Conservation (phyloP, 139 green algal genomes). For the Micromonas commoda region DNA sequence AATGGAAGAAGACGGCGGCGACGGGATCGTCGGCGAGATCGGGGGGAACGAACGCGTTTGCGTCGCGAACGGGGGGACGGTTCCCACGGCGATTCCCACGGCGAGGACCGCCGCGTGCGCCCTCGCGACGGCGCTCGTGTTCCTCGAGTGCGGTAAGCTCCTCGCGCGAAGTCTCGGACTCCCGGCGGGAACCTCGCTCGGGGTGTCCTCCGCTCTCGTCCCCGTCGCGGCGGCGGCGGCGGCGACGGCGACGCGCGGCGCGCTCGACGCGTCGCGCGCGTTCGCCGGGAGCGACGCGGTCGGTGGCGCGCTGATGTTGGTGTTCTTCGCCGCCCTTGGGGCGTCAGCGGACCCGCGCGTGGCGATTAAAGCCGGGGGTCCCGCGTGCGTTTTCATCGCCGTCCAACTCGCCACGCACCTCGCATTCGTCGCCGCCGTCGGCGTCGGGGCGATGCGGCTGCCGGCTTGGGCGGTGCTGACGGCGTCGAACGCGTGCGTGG, state of each 20-base stretch:
- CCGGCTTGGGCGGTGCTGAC: slow-evolving; percentile 36
- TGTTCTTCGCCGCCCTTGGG: slow-evolving; percentile 34
- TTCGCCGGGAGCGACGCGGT: slow-evolving; percentile 21
- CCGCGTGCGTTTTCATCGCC: slow-evolving; percentile 17
- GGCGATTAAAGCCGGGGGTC: not conserved
- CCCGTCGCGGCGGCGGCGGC: not conserved
- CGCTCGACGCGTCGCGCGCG: no score
- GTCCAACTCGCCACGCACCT: slow-evolving; percentile 18
- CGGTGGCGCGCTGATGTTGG: slow-evolving; percentile 30
- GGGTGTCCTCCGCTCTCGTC: not conserved
- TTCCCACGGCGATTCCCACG: no score
- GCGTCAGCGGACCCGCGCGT: not conserved
- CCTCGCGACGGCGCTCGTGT: not conserved
- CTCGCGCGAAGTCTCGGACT: not conserved
- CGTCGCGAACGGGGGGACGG: no score
- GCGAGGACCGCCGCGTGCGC: no score
- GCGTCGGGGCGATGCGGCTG: not conserved
- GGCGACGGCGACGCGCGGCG: not conserved
- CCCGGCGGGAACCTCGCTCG: not conserved
- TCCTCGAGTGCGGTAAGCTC: not conserved
- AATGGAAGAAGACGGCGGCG: not conserved
- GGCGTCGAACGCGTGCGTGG: slow-evolving; percentile 84
- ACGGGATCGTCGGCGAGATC: no score
- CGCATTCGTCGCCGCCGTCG: not conserved
- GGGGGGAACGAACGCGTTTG: no score